Base-by-base conservation (phyloP, 176 grass and related monocot species). In the Avena insularis region DNA sequence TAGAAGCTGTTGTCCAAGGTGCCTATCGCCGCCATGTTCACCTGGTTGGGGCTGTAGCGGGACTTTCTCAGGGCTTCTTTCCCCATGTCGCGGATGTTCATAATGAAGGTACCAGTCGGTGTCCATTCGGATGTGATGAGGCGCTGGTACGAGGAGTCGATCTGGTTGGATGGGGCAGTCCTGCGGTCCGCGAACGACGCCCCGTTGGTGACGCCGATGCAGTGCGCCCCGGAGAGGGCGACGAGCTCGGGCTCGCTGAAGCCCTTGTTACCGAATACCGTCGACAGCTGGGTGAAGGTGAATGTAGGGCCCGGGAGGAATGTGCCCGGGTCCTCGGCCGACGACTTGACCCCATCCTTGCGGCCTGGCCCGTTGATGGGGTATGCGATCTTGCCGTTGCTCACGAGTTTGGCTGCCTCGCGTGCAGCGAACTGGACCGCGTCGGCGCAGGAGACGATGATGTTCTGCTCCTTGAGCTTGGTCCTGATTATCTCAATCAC, bases 1-100 rank as follows among this genome's bases (percentile, higher is more conserved):
- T 79, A 89, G 83, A 80, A 92, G 68, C 51, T 65, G 72, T 79
- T 82, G 65, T 82, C 73, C 11, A 92, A 62, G 4, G 0, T 16
- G 20, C 9, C 19, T 20, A 1, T 21, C 13, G 46, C 74, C 2
- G 54, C 0, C 51, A 21, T 83, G 21, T 33, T 15, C n/a, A 48
- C 69, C 11, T 36, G n/a, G 8, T 36, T 46, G 54, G 15, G 15
- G 17, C 1, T 7, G 54, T 56, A 56, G 54, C 15, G 15, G 54
- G 54, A 56, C 3, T 17, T 17, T 17, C 0, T 12, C 3, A 56
- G 4, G 15, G 54, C 40, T 7, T 43, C 40, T 43, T 43, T 43
- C 40, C 40, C 40, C 40, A 43, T 43, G 40, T 43, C 40, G 40
- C 40, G 40, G 40, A 43, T 43, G 40, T 43, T 43, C 40, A 43